phyloP scores from a whole-genome alignment of 352 stramenopile species.

The Globisporangium nunn region DNA sequence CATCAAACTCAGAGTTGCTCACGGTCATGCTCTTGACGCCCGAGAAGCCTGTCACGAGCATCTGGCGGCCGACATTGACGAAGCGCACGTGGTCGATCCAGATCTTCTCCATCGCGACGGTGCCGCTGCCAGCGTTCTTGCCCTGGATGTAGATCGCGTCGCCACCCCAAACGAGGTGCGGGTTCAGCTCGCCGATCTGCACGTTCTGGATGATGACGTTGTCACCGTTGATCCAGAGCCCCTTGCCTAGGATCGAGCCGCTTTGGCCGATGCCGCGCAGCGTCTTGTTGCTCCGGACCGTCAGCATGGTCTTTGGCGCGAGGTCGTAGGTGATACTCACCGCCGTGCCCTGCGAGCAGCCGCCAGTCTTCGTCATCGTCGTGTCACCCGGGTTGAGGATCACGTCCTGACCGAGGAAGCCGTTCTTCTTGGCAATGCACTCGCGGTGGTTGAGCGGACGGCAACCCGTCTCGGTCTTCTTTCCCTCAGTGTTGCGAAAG shows the following conservation, averaged over 20 bases:
- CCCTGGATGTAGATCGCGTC: constrained; percentile 13
- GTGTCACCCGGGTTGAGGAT: constrained; percentile 3
- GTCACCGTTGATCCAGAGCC: constrained; percentile 21
- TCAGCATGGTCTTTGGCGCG: constrained; percentile 22
- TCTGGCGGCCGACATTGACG: constrained; percentile 24
- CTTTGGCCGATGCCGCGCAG: constrained; percentile 26
- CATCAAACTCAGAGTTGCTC: constrained; percentile 51
- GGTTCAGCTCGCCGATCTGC: constrained; percentile 49
- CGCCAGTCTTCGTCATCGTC: constrained; percentile 29
- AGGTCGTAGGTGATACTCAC: constrained; percentile 31
- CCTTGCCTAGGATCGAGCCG: constrained; percentile 35
- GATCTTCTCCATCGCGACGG: constrained; percentile 10
- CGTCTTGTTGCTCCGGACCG: constrained; percentile 32
- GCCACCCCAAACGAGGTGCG: constrained; percentile 20
- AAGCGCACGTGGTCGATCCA: constrained; percentile 52
- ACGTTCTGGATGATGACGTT: constrained; percentile 58
- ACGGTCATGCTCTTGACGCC: constrained; percentile 30
- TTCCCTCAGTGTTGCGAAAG: constrained; percentile 39
- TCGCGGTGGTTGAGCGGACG: constrained; percentile 29
- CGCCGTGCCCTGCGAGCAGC: constrained; percentile 18
- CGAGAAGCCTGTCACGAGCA: constrained; percentile 28
- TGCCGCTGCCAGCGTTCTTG: constrained; percentile 12
- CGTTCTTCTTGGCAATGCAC: constrained; percentile 49
- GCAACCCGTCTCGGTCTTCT: constrained; percentile 34
- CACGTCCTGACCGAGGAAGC: constrained; percentile 41